A percentile compares a stretch with the other conserved stretches of the same genome.
Conservation (phyloP, 257 asterid species). For the Solanum clarkiae region DNA sequence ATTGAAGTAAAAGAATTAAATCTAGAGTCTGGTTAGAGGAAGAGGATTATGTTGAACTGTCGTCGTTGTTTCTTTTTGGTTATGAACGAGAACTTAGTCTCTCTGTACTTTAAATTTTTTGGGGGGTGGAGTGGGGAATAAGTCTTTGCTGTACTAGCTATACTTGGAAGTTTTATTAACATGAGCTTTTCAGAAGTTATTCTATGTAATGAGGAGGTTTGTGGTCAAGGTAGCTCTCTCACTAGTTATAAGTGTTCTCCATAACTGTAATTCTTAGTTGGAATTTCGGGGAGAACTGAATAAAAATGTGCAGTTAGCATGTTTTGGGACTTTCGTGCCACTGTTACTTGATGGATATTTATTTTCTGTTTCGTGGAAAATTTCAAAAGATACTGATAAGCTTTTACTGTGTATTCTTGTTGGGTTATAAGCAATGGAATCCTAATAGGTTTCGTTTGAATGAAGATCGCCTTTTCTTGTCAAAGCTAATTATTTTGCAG, state of each 20-base stretch:
- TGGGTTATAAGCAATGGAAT: neutral
- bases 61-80: neutral
- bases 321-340: neutral
- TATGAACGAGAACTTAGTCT: neutral
- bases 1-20: neutral
- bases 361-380: neutral
- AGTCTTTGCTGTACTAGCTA: neutral
- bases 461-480: neutral
- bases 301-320: neutral
- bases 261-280: neutral
- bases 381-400: neutral
- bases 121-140: too few relatives aligned
- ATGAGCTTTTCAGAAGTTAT: neutral
- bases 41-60: neutral
- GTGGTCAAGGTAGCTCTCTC: neutral
- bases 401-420: neutral
- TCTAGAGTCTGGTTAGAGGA: neutral
- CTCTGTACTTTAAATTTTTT: neutral
- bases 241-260: neutral
- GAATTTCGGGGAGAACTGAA: neutral
- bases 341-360: neutral
- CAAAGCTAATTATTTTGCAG: neutral
- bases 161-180: neutral
- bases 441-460: neutral
- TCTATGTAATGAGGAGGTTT: neutral